A percentile compares a stretch with the other conserved stretches of the same genome.
These are phyloP conservation scores for Leccinum pallidistipes DNA, from an alignment of 1,284 basidiomycete species.

Conservation along the genomic window DNA sequence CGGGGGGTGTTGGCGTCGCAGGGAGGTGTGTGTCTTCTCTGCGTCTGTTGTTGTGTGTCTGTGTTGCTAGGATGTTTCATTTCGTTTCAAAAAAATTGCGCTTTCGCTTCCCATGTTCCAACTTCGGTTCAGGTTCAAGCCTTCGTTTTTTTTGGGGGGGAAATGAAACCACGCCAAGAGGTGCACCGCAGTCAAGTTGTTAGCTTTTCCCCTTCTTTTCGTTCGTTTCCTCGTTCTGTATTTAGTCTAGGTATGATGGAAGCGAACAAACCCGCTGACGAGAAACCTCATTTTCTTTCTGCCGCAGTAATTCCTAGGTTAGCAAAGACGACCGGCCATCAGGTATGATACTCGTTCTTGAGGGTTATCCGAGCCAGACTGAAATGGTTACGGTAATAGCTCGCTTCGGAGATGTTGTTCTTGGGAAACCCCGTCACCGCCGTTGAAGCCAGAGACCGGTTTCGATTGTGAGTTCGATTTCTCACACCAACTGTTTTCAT, in stretches of 20 bases:
- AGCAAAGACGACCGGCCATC: slow-evolving; percentile 62
- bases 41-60: background rate
- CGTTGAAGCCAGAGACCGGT: slow-evolving; percentile 64
- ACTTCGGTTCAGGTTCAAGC: background rate
- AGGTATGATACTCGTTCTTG: slow-evolving; percentile 43
- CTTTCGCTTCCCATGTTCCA: background rate
- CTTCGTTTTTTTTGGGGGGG: background rate
- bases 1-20: slow-evolving; percentile 75
- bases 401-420: slow-evolving; percentile 78
- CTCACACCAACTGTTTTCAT: slow-evolving; percentile 19
- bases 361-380: slow-evolving; percentile 30
- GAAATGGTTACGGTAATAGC: slow-evolving; percentile 38
- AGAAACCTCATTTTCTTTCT: background rate
- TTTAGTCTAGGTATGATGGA: slow-evolving; percentile 15
- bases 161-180: background rate
- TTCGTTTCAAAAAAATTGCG: background rate
- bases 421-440: slow-evolving; percentile 70
- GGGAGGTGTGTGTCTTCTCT: slow-evolving; percentile 54
- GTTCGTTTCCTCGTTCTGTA: slow-evolving; percentile 2
- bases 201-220: background rate
- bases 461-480: slow-evolving; percentile 63
- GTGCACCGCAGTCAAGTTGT: background rate
- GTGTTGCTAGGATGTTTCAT: background rate
- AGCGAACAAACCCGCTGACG: slow-evolving; percentile 16
- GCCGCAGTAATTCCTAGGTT: slow-evolving; percentile 62